Evolutionary conservation across 306 rosid genomes (phyloP), one percentile per base, ranked within the genome.

Genomic region (Potentilla sterilis): DNA sequence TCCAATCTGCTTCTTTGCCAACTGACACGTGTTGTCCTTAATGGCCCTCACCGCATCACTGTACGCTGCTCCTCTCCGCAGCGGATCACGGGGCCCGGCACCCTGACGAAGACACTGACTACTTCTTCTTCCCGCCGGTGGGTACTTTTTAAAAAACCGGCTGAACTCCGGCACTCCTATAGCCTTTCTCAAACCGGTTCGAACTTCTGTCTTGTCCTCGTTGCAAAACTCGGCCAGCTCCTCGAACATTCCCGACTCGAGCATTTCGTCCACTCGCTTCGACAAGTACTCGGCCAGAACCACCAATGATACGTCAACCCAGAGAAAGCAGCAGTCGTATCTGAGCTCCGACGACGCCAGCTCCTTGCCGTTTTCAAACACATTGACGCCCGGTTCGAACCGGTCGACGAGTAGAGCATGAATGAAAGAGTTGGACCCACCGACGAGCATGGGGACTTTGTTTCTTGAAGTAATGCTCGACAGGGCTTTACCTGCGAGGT

Each of bases 81-180:
- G 14, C 42, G 32, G 81, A 82, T 90, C 94, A 7, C 40, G 32
- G 5, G 13, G 75, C 13, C 35, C 32, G 9, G 37, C 51, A 2
- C 3, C 2, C 3, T 12, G 9, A 0, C 73, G 5, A 28, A 28
- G 28, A 37, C 40, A 37, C 22, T 24, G 13, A 6, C 55, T 19
- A 3, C 52, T 1, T 10, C 65, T 19, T 5, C 52, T 1, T 10
- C 65, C 42, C 55, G 18, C 57, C n/a, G 93, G 86, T 1, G 85
- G 86, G 73, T 73, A 80, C 40, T 72, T 73, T 15, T 68, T 79
- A 13, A 92, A 92, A 83, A 78, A 90, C 67, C 80, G 78, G 66
- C 87, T 86, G 75, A 95, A 95, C 86, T 95, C 99, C 0, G 99
- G 91, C 0, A 92, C 96, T 9, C 99, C 99, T 15, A 95, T 95